Base-by-base conservation (phyloP, 192 early-diverging fungal genomes). In the Thamnidium elegans region DNA sequence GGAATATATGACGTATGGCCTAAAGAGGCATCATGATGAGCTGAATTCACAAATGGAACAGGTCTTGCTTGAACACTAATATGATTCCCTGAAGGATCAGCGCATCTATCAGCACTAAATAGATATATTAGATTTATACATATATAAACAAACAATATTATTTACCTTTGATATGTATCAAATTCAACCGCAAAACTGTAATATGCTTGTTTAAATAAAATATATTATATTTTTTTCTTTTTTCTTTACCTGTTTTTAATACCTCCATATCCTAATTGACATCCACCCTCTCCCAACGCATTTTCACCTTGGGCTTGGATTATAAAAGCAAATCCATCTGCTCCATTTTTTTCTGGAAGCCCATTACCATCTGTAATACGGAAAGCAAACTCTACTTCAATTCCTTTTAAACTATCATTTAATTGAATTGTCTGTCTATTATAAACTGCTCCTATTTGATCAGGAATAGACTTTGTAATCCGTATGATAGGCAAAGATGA, bases 111-210 rank as follows among this genome's bases (percentile, higher is more conserved):
- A 1, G 42, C 39, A 43, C 74, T 75, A 7, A 13, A 34, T 54
- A 9, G 13, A 14, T 51, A 19, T 8, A 36, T 39, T 26, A 31
- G 39, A 31, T 34, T 4, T 21, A 26, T 58, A 0, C 45, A 7
- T 15, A 45, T 30, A 14, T 45, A 20, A 21, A 4, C 14, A 19
- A 21, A 43, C 7, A n/a, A 2, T 2, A 26, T 26, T 26, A 26
- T 47, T 36, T 71, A 71, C 74, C 69, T 71, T 45, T 67, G 23
- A 14, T 76, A 71, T 4, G 74, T 76, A 58, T 76, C 74, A 30
- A 76, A 76, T 34, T 76, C 74, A 17, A 76, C 46, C 43, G 70
- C 74, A 14, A 76, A 55, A 58, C 74, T 76, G 43, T 39, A 19
- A 0, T 39, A n/a, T 19, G 30, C n/a, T 23, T 4, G 9, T 4